Conservation (phyloP, 331 rosid genomes). For the Acacia pycnantha region DNA sequence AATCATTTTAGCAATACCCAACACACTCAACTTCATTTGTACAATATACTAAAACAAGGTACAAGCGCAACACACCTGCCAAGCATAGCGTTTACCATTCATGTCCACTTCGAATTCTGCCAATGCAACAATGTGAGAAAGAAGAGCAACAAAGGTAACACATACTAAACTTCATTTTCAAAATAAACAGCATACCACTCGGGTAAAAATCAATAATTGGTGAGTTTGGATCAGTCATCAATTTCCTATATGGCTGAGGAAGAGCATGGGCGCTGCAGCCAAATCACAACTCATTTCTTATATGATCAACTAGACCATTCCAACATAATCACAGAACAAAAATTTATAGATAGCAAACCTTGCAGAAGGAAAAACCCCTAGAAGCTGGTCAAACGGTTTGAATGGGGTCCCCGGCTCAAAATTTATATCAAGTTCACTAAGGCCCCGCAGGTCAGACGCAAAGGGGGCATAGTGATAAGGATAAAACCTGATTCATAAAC, state of each 20-base stretch:
- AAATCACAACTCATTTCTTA: slow-evolving; percentile 19
- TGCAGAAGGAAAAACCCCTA: slow-evolving; percentile 98
- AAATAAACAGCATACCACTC: slow-evolving; percentile 49
- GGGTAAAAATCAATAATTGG: slow-evolving; percentile 94
- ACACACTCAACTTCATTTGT: not conserved
- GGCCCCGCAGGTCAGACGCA: slow-evolving; percentile 94
- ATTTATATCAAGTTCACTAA: slow-evolving; percentile 60
- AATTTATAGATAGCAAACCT: slow-evolving; percentile 46
- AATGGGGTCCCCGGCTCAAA: slow-evolving; percentile 81
- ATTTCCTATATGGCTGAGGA: slow-evolving; percentile 77
- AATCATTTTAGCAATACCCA: not conserved
- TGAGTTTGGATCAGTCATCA: slow-evolving; percentile 81
- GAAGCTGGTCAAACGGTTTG: slow-evolving; percentile 95
- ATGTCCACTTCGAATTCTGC: slow-evolving; percentile 98
- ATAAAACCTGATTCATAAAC: slow-evolving; percentile 71
- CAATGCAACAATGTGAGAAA: slow-evolving; percentile 26
- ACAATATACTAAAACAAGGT: not conserved
- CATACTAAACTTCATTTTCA: not conserved
- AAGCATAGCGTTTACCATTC: slow-evolving; percentile 97
- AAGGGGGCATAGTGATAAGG: slow-evolving; percentile 98
- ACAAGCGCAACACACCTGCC: slow-evolving; percentile 73
- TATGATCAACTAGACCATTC: not conserved
- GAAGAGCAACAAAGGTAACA: not conserved
- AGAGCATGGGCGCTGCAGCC: slow-evolving; percentile 90
- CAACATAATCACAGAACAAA: not conserved